phyloP scores from a whole-genome alignment of 345 rosid genomes.

The Citrus inodora region DNA sequence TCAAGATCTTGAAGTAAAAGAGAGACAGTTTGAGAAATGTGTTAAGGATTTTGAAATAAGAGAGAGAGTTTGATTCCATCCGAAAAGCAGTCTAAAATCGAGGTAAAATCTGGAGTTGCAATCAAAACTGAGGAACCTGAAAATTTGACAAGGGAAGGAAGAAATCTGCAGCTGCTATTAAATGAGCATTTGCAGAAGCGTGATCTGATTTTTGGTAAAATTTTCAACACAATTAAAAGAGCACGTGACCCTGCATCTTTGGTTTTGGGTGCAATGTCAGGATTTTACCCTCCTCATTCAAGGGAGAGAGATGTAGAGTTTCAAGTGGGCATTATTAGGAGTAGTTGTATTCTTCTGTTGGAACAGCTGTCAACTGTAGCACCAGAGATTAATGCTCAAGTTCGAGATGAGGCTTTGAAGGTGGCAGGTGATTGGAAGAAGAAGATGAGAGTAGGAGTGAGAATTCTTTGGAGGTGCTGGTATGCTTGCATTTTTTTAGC shows the following conservation, averaged over 20 bases:
- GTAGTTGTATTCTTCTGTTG: too few relatives aligned
- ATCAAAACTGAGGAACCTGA: conserved; percentile 28
- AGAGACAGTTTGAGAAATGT: conserved; percentile 8
- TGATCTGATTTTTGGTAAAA: conserved; percentile 25
- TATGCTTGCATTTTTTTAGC: too few relatives aligned
- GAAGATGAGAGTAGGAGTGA: too few relatives aligned
- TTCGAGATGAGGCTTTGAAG: conserved; percentile 23
- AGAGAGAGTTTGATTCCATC: background rate
- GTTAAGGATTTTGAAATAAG: conserved; percentile 27
- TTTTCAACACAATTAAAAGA: conserved; percentile 15
- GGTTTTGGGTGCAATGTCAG: too few relatives aligned
- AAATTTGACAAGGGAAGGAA: conserved; percentile 26
- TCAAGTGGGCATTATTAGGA: too few relatives aligned
- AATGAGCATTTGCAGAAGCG: conserved; percentile 34
- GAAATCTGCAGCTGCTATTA: conserved; percentile 43
- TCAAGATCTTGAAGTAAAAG: conserved; percentile 18
- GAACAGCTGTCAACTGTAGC: conserved; percentile 9
- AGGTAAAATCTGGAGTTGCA: conserved; percentile 23
- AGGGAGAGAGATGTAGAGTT: too few relatives aligned
- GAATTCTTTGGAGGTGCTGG: too few relatives aligned
- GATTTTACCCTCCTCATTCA: too few relatives aligned
- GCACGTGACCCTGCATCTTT: conserved; percentile 40
- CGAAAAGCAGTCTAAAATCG: conserved; percentile 6
- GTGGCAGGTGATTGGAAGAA: conserved; percentile 30
- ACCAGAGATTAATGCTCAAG: conserved; percentile 16